A percentile compares a stretch with the other conserved stretches of the same genome.
Evolutionary conservation across 768 basidiomycete genomes (phyloP).

Genomic region (Tephrocybe rancida): DNA sequence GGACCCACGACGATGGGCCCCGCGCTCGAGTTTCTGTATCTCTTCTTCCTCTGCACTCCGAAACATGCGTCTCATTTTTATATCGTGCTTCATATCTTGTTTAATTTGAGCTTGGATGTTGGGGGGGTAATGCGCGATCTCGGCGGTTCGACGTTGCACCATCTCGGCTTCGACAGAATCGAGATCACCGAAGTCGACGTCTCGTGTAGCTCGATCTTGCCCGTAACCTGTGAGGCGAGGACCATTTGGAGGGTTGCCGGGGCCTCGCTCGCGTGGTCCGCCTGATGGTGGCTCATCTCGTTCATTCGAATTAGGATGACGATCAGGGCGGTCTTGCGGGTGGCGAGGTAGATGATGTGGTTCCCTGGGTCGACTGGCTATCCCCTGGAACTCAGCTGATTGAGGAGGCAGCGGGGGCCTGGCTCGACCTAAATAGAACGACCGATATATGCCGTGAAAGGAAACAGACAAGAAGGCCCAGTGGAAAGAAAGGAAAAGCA

Average conservation of each 20-base stretch:
- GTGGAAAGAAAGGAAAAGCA: conserved; percentile 15
- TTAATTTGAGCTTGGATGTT: background rate
- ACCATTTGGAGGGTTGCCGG: conserved; percentile 8
- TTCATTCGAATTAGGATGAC: background rate
- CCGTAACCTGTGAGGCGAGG: conserved; percentile 16
- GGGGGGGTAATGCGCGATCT: background rate
- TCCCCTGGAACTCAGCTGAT: conserved; percentile 36
- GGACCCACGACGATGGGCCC: background rate
- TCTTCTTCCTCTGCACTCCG: background rate
- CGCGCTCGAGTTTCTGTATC: background rate
- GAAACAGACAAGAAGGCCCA: conserved; percentile 1
- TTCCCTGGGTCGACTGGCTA: conserved; percentile 11
- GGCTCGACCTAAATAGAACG: conserved; percentile 34
- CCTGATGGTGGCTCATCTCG: background rate
- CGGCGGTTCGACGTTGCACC: background rate
- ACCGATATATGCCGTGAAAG: conserved; percentile 1
- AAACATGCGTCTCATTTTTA: background rate
- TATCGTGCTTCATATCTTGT: background rate
- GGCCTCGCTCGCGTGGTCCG: conserved; percentile 5
- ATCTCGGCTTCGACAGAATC: background rate
- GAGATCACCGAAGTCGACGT: background rate
- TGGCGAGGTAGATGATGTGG: background rate
- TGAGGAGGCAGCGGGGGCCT: conserved; percentile 50
- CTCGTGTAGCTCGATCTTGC: background rate
- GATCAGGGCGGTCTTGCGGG: conserved; percentile 5